Base-by-base conservation (phyloP, 805 yeast species). In the Trichomonascus vanleenenianus region DNA sequence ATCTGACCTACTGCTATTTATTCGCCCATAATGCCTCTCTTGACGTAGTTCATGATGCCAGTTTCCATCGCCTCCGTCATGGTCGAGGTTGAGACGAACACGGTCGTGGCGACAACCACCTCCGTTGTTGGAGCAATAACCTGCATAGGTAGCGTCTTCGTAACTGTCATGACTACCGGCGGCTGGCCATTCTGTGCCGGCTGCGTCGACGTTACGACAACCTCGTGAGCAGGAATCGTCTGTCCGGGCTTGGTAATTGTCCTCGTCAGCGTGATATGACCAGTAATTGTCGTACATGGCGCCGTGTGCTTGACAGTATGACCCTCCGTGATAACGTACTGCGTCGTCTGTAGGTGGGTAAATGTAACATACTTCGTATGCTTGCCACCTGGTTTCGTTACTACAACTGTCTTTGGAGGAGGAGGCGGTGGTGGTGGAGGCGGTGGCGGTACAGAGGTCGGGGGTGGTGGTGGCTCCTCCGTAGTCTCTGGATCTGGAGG, bases 381-480 rank as follows among this genome's bases (percentile, higher is more conserved):
- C 16, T 12, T 36, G 25, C 31, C 25, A 10, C 14, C 39, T 38
- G 43, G 27, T 22, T 22, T 22, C 4, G 49, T 30, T 27, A 35
- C 37, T 32, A 30, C n/a, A 31, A 39, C 38, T 30, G 41, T 30
- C 32, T 30, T 36, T 9, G 35, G 27, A n/a, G 30, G 32, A 25
- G 20, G 32, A 3, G 41, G 30, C 4, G 45, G 41, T 12, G 45
- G 38, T 14, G n/a, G n/a, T 14, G 30, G 32, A 25, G 20, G 32
- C 9, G 41, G 30, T 5, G 45, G 41, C 7, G 45, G 38, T 14
- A 19, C 27, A 30, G 45, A 27, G 6, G 45, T 25, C n/a, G 48
- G 44, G 1, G 41, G 41, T 12, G 44, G 44, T 3, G 44, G 44
- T 5, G 48, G 44, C 2, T 40, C 35, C 20, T 35, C 39, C 10